A percentile compares a stretch with the other conserved stretches of the same genome.
phyloP scores from a whole-genome alignment of 305 asterid genomes.

The Fraxinus albicans region DNA sequence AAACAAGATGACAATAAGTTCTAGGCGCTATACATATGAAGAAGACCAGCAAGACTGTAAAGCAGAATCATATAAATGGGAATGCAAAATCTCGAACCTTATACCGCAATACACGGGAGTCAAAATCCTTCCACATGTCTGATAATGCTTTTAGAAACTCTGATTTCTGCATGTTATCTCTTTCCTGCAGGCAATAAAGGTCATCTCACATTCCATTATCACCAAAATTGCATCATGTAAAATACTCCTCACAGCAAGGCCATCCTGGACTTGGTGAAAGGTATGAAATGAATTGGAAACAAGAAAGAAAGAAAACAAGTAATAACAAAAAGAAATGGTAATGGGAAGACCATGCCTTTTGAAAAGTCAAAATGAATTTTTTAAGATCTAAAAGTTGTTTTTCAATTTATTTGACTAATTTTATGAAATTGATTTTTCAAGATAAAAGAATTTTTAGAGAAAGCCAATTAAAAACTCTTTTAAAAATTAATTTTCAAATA shows the following conservation, averaged over 20 bases:
- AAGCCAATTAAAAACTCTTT: too few species aligned
- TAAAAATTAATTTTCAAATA: too few species aligned
- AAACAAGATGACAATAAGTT: constrained; percentile 2
- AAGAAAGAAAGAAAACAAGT: too few species aligned
- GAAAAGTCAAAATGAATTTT: too few species aligned
- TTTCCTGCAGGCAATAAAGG: constrained; percentile 68
- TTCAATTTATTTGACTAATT: too few species aligned
- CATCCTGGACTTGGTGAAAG: too few species aligned
- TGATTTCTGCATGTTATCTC: constrained; percentile 97
- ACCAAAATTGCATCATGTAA: constrained; percentile 19
- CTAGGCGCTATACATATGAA: not conserved
- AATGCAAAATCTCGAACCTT: constrained; percentile 57
- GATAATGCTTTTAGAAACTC: constrained; percentile 95
- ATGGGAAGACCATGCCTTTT: too few species aligned
- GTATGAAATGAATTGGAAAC: too few species aligned
- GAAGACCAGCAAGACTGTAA: not conserved
- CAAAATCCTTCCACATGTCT: constrained; percentile 99
- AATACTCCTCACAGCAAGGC: not conserved
- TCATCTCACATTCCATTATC: constrained; percentile 18
- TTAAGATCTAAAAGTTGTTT: too few species aligned
- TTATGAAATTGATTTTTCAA: too few species aligned
- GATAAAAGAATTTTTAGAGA: too few species aligned
- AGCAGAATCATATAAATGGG: constrained; percentile 14
- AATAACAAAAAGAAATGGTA: too few species aligned
- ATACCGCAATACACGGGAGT: constrained; percentile 93